Evolutionary conservation across 345 rosid genomes (phyloP).

Genomic region (Eucalyptus grandis): DNA sequence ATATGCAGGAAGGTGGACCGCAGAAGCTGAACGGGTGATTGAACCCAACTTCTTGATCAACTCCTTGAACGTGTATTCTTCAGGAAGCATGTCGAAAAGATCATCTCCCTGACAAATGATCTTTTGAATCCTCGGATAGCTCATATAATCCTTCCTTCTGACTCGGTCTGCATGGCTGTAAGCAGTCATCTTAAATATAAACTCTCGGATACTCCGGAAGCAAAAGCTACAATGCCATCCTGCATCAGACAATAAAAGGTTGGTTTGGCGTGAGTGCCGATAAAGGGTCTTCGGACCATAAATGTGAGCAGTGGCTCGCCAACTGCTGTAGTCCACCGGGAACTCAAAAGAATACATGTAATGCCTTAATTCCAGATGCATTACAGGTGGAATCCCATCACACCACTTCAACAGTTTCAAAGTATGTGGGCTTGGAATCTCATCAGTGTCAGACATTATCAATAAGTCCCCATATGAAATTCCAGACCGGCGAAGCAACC

Average conservation of each 20-base stretch:
- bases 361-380: slow-evolving; percentile 70
- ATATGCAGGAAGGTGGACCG: slow-evolving; percentile 83
- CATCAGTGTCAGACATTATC: slow-evolving; percentile 76
- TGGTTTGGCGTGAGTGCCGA: slow-evolving; percentile 62
- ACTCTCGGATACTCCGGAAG: slow-evolving; percentile 46
- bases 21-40: slow-evolving; percentile 65
- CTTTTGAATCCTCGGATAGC: slow-evolving; percentile 48
- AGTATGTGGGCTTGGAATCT: slow-evolving; percentile 85
- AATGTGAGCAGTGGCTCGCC: slow-evolving; percentile 63
- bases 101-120: slow-evolving; percentile 62
- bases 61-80: slow-evolving; percentile 65
- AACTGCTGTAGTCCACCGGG: slow-evolving; percentile 81
- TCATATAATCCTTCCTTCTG: slow-evolving; percentile 26
- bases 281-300: slow-evolving; percentile 40
- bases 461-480: slow-evolving; percentile 55
- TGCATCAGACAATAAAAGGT: slow-evolving; percentile 64
- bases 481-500: slow-evolving; percentile 48
- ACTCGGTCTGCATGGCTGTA: slow-evolving; percentile 95
- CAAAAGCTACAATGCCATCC: slow-evolving; percentile 99
- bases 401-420: slow-evolving; percentile 76
- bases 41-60: slow-evolving; percentile 84
- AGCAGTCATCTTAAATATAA: slow-evolving; percentile 85
- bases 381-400: slow-evolving; percentile 47
- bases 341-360: slow-evolving; percentile 90
- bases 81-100: slow-evolving; percentile 86